phyloP scores from a whole-genome alignment of 176 grass and related monocot genomes.

The Neostapfia colusana region DNA sequence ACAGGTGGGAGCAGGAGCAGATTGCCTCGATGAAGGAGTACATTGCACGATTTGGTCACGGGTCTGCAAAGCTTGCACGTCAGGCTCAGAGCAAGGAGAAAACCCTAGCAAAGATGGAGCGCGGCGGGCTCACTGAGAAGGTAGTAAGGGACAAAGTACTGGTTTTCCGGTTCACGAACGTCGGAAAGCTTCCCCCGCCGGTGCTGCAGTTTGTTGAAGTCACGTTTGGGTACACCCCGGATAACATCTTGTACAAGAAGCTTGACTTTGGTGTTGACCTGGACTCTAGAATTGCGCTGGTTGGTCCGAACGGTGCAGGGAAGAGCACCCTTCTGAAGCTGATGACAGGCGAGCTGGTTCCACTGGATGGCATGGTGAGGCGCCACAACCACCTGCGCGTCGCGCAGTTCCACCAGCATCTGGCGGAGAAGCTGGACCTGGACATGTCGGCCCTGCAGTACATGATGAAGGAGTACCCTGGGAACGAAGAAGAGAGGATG shows the following conservation, averaged over 20 bases:
- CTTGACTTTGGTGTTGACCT: constrained; percentile 93
- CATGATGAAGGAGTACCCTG: constrained; percentile 97
- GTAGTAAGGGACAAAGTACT: constrained; percentile 68
- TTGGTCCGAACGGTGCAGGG: constrained; percentile 88
- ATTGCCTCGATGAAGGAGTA: constrained; percentile 95
- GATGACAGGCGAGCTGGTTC: constrained; percentile 82
- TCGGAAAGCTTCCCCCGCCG: constrained; percentile 85
- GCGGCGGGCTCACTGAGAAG: constrained; percentile 82
- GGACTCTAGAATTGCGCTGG: constrained; percentile 81
- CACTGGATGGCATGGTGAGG: constrained; percentile 90
- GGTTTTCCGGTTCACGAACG: constrained; percentile 81
- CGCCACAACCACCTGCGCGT: constrained; percentile 96
- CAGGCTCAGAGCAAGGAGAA: constrained; percentile 97
- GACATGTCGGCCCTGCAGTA: constrained; percentile 82
- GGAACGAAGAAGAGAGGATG: constrained; percentile 90
- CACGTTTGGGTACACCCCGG: constrained; percentile 81
- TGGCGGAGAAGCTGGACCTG: constrained; percentile 82
- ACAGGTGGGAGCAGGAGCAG: constrained; percentile 98
- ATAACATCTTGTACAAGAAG: constrained; percentile 80
- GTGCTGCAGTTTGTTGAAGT: constrained; percentile 92
- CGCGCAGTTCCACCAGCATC: constrained; percentile 88
- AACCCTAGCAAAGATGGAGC: constrained; percentile 96
- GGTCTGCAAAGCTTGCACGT: constrained; percentile 93
- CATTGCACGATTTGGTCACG: constrained; percentile 95
- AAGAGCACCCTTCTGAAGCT: constrained; percentile 93